phyloP scores from a whole-genome alignment of 306 rosid genomes.

The Quercus robur region DNA sequence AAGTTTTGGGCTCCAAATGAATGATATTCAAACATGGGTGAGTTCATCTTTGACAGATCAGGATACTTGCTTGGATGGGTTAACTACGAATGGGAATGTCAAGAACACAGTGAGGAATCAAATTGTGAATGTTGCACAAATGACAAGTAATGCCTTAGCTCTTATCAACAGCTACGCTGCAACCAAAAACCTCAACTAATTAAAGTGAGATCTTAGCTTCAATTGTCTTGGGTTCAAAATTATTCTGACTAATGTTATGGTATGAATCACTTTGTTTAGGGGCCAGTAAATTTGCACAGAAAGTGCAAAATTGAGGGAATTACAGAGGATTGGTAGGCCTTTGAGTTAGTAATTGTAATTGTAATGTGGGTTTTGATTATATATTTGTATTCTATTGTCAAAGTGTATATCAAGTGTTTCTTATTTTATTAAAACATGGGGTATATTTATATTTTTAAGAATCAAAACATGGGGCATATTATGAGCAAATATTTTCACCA shows the following conservation, averaged over 20 bases:
- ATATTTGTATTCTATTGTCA: not conserved
- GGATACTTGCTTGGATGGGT: constrained; percentile 43
- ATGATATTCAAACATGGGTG: constrained; percentile 44
- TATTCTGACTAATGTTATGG: not conserved
- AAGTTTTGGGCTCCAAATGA: constrained; percentile 19
- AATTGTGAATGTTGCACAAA: constrained; percentile 23
- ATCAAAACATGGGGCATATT: too few relatives aligned
- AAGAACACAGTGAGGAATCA: constrained; percentile 20
- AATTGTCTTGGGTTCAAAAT: not conserved
- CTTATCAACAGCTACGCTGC: constrained; percentile 41
- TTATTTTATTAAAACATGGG: too few relatives aligned
- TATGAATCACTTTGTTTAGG: not conserved
- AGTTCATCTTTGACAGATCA: constrained; percentile 42
- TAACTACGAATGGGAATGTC: constrained; percentile 5
- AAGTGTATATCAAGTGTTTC: not conserved
- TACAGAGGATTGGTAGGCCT: not conserved
- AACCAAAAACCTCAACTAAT: not conserved
- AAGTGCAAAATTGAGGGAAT: not conserved
- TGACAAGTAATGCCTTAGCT: constrained; percentile 43
- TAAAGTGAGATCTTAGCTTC: not conserved
- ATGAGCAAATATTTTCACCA: too few relatives aligned
- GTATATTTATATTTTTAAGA: too few relatives aligned
- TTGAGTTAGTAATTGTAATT: too few relatives aligned
- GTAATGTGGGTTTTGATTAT: not conserved
- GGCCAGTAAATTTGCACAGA: not conserved